Percentiles rank a stretch among this genome's conserved stretches.
phyloP scores from a whole-genome alignment of 2,329 filamentous ascomycete species.

The Neonectria faginata region DNA sequence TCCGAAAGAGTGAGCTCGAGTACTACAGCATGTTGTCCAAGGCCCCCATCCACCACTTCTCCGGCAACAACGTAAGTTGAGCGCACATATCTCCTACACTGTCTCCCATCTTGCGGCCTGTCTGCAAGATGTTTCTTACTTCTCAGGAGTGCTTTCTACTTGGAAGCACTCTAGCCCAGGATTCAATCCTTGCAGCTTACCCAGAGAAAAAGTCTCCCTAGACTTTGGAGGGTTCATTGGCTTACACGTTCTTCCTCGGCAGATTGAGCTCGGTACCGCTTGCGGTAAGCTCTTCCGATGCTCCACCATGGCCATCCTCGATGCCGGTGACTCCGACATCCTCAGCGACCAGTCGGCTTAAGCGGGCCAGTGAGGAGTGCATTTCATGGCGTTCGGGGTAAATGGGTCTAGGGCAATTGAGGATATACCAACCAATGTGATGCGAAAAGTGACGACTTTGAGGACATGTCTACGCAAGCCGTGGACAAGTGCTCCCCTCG shows the following conservation, averaged over 20 bases:
- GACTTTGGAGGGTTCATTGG: constrained; percentile 89
- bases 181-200: constrained; percentile 61
- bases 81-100: constrained; percentile 41
- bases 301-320: constrained; percentile 96
- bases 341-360: constrained; percentile 80
- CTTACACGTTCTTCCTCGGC: constrained; percentile 65
- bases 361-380: constrained; percentile 45
- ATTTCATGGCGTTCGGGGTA: constrained; percentile 60
- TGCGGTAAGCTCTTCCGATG: constrained; percentile 99
- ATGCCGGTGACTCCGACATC: constrained; percentile 99
- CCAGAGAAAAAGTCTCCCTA: constrained; percentile 90
- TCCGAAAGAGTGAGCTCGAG: constrained; percentile 97
- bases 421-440: constrained; percentile 54
- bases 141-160: constrained; percentile 40
- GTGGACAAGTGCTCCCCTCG: constrained; percentile 41
- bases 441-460: constrained; percentile 49
- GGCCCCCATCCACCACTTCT: constrained; percentile 97
- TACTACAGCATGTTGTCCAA: constrained; percentile 95
- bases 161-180: constrained; percentile 40
- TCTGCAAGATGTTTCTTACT: constrained; percentile 40
- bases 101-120: constrained; percentile 34
- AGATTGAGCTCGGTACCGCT: constrained; percentile 98
- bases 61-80: constrained; percentile 95
- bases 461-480: constrained; percentile 35
- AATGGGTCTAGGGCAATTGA: constrained; percentile 51